Base-by-base conservation (phyloP, 2,329 filamentous ascomycete species). In the Clathrospora elynae region DNA sequence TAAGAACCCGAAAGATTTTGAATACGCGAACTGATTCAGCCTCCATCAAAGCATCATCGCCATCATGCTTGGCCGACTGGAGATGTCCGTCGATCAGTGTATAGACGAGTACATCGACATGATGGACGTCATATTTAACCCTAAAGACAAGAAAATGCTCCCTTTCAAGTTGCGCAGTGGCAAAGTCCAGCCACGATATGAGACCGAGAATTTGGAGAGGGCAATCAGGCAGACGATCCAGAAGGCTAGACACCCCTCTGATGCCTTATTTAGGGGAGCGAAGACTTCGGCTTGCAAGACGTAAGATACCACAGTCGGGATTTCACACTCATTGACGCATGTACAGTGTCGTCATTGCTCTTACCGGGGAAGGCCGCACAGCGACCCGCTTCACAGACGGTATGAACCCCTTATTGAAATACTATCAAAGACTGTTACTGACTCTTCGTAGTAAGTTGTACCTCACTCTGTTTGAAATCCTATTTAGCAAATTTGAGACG, bases 61-160 rank as follows among this genome's bases (percentile, higher is more conserved):
- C 17, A 41, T 51, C 39, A 55, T 55, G 52, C 41, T 55, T 9
- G 52, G 49, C 13, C 46, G 52, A 26, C 34, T 55, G 5, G 37
- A 55, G 29, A 55, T 55, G 49, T 29, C 31, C 6, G 35, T 53
- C 12, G 46, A 50, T 12, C 35, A 51, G 35, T 55, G 52, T 25
- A 53, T 50, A 23, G 28, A 26, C 13, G 43, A 35, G 10, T 55
- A 53, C 14, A 40, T 28, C n/a, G 36, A 29, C 2, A 35, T 55
- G 18, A 36, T 45, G 29, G 36, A 41, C 5, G 32, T 24, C 1
- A 39, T 53, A 7, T 53, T 55, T 16, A 30, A 47, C 31, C 44
- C 34, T 9, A 47, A 47, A 23, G 34, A 30, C 24, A 41, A 35
- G 25, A 42, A 24, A 7, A 26, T 29, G 19, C 22, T 32, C 11